Evolutionary conservation across 345 rosid genomes (phyloP).

Genomic region (Moricandia arvensis): DNA sequence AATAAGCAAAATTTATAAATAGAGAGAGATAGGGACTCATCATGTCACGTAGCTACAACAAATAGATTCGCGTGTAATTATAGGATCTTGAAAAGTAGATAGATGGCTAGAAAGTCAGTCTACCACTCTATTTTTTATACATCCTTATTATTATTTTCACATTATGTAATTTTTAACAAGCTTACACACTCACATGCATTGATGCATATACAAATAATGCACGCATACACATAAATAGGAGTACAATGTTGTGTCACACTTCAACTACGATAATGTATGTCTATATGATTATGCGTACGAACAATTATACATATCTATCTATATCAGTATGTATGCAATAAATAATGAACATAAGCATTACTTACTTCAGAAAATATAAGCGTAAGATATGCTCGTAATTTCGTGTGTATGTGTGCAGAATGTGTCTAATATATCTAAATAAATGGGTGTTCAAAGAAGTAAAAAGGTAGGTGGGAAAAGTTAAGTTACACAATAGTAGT

Average conservation of each 20-base stretch:
- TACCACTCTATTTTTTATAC: constrained; percentile 10
- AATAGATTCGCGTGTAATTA: constrained; percentile 41
- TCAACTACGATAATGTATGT: constrained; percentile 31
- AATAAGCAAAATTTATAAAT: background rate
- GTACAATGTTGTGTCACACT: constrained; percentile 42
- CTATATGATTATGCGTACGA: constrained; percentile 24
- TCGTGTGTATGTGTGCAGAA: background rate
- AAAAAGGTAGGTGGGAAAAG: constrained; percentile 33
- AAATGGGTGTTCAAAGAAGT: constrained; percentile 8
- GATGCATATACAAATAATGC: constrained; percentile 28
- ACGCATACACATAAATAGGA: constrained; percentile 34
- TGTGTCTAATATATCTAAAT: background rate
- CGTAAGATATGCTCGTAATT: constrained; percentile 3
- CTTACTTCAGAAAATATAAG: constrained; percentile 1
- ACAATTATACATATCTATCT: constrained; percentile 3
- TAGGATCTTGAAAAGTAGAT: constrained; percentile 39
- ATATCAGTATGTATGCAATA: background rate
- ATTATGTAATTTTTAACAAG: constrained; percentile 1
- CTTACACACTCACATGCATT: constrained; percentile 33
- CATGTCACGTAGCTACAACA: constrained; percentile 38
- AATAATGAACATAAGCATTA: background rate
- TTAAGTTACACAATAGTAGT: constrained; percentile 21
- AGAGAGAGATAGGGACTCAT: constrained; percentile 30
- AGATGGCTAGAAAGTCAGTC: constrained; percentile 34
- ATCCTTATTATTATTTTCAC: constrained; percentile 5